Conservation (phyloP, 352 stramenopile species). For the Globisporangium acanthophoron region DNA sequence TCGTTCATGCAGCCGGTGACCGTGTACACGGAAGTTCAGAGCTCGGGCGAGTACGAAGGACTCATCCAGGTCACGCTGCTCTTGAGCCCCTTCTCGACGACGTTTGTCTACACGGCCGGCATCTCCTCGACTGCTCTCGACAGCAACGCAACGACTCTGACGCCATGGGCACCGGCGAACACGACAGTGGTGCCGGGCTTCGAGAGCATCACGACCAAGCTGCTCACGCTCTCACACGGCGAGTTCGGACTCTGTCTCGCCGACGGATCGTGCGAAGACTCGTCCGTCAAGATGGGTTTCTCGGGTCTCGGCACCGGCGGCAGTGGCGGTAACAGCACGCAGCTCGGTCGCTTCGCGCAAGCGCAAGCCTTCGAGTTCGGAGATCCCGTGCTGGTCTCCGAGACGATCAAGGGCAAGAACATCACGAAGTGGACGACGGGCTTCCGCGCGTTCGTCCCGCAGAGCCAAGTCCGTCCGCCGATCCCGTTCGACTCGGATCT, state of each 20-base stretch:
- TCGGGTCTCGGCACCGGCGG: slow-evolving; percentile 6
- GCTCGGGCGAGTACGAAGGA: slow-evolving; percentile 9
- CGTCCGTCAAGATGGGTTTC: slow-evolving; percentile 17
- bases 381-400: slow-evolving; percentile 1
- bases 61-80: slow-evolving; percentile 14
- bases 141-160: not conserved
- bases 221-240: slow-evolving; percentile 10
- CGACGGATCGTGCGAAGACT: not conserved
- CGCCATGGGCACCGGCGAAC: too few relatives aligned
- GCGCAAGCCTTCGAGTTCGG: slow-evolving; percentile 14
- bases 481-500: slow-evolving; percentile 9
- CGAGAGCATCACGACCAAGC: slow-evolving; percentile 9
- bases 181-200: not conserved
- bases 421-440: slow-evolving; percentile 11
- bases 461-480: slow-evolving; percentile 11
- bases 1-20: not conserved
- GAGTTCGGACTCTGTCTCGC: slow-evolving; percentile 21
- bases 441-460: slow-evolving; percentile 15
- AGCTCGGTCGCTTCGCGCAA: slow-evolving; percentile 9
- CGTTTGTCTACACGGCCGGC: not conserved
- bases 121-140: slow-evolving; percentile 9
- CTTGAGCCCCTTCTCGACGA: not conserved
- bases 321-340: not conserved
- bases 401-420: not conserved
- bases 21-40: slow-evolving; percentile 4